Percentiles rank a stretch among this genome's conserved stretches.
Evolutionary conservation across 2,329 filamentous ascomycete species (phyloP).

Genomic region (Dendrostoma leiphaemia): DNA sequence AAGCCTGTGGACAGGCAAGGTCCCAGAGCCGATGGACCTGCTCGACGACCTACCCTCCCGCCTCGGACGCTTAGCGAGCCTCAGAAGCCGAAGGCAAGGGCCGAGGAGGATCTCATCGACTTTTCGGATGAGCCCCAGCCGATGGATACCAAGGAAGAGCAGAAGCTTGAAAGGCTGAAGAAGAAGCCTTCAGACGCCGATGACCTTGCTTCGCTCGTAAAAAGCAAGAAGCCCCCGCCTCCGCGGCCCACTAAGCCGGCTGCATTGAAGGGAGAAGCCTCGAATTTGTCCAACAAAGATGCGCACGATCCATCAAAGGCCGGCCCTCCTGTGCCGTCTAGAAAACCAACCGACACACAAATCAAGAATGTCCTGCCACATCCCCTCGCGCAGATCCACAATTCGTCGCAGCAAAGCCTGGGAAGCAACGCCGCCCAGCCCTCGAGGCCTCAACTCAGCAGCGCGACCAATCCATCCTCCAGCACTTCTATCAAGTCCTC

Average conservation of each 20-base stretch:
- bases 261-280: constrained; percentile 47
- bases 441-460: constrained; percentile 10
- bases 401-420: constrained; percentile 33
- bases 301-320: constrained; percentile 23
- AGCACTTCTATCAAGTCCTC: constrained; percentile 12
- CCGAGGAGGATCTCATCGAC: constrained; percentile 61
- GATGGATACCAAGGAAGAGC: constrained; percentile 32
- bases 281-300: constrained; percentile 24
- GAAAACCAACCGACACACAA: constrained; percentile 29
- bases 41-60: constrained; percentile 31
- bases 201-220: constrained; percentile 13
- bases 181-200: constrained; percentile 3
- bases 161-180: constrained; percentile 29
- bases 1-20: constrained; percentile 25
- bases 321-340: constrained; percentile 32
- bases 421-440: constrained; percentile 19
- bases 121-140: constrained; percentile 52
- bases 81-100: constrained; percentile 31
- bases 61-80: constrained; percentile 27
- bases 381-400: constrained; percentile 40
- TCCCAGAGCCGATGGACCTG: constrained; percentile 20
- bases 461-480: constrained; percentile 18
- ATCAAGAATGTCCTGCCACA: constrained; percentile 29
- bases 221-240: constrained; percentile 39
- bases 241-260: constrained; percentile 58